These are phyloP conservation scores for Ceratonia siliqua DNA, from an alignment of 306 rosid genomes.

Conservation along the genomic window DNA sequence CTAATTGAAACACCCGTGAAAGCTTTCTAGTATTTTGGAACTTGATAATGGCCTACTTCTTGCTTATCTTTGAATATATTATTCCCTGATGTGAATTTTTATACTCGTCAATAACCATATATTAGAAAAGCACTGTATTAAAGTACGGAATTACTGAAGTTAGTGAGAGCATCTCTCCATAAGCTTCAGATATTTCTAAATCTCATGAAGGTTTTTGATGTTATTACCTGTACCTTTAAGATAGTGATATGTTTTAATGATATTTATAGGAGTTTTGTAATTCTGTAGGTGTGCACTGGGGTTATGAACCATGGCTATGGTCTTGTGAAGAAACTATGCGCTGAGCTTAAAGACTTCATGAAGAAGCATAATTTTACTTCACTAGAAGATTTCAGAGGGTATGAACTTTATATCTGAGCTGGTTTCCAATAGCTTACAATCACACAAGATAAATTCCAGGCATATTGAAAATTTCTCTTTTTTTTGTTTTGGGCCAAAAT, in stretches of 20 bases:
- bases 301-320: conserved; percentile 99
- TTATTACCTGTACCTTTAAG: background rate
- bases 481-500: conserved; percentile 12
- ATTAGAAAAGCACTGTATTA: background rate
- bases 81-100: background rate
- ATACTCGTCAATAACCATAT: background rate
- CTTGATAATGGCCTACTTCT: background rate
- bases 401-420: conserved; percentile 20
- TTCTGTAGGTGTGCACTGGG: conserved; percentile 86
- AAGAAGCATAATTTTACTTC: conserved; percentile 76
- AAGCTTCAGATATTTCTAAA: background rate
- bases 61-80: background rate
- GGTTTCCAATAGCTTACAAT: conserved; percentile 14
- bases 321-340: conserved; percentile 80
- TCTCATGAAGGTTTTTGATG: background rate
- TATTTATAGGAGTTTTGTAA: background rate
- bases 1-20: background rate
- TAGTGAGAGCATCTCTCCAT: background rate
- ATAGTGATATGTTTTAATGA: background rate
- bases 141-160: background rate
- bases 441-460: background rate
- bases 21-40: background rate
- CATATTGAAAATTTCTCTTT: background rate
- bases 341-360: conserved; percentile 90
- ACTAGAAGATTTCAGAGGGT: conserved; percentile 97